Evolutionary conservation across 192 early-diverging fungal genomes (phyloP).

Genomic region (Dissophora globulifera): DNA sequence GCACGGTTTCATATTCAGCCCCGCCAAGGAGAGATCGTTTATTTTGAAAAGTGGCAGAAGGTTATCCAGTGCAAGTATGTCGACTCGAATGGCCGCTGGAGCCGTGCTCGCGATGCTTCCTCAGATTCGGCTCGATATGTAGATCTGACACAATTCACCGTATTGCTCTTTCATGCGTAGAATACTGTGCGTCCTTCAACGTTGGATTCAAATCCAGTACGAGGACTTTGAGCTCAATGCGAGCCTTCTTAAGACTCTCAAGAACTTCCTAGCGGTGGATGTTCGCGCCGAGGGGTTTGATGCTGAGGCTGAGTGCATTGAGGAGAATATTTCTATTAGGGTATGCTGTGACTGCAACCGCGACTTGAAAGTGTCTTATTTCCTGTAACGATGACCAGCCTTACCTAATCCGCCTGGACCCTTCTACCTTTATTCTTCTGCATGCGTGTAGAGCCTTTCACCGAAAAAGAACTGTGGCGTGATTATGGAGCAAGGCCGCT

Average conservation of each 20-base stretch:
- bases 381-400: no score
- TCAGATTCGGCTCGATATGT: no score
- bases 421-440: no score
- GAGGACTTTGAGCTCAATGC: constrained; percentile 66
- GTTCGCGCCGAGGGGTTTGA: constrained; percentile 55
- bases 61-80: constrained; percentile 66
- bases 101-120: no score
- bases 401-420: no score
- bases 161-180: constrained; percentile 34
- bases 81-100: no score
- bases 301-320: constrained; percentile 54
- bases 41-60: constrained; percentile 59
- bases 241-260: constrained; percentile 53
- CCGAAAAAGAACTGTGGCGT: constrained; percentile 50
- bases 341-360: no score
- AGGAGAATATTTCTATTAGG: constrained; percentile 29
- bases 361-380: no score
- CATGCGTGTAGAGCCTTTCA: constrained; percentile 28
- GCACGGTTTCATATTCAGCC: constrained; percentile 67
- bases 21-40: constrained; percentile 48
- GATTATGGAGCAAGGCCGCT: constrained; percentile 49
- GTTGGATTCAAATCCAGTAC: constrained; percentile 71
- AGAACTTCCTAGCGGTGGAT: constrained; percentile 61
- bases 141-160: no score
- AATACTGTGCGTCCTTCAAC: constrained; percentile 66